These are phyloP conservation scores for Eucalyptus leucophloia DNA, from an alignment of 345 rosid species.

Conservation along the genomic window DNA sequence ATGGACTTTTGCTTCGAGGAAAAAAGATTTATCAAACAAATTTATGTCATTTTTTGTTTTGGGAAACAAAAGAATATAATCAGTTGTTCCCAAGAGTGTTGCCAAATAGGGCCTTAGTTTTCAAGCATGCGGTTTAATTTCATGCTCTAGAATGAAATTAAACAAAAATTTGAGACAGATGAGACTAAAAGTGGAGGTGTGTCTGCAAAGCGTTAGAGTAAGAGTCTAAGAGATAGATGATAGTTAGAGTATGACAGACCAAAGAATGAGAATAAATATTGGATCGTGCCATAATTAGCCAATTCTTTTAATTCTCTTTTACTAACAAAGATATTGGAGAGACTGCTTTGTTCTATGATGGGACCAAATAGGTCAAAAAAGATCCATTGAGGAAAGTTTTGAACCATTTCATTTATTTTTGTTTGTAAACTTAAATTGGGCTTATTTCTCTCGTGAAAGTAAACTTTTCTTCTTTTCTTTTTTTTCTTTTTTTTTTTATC, in stretches of 20 bases:
- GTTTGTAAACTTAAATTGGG: not conserved
- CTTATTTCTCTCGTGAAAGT: not conserved
- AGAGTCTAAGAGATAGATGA: too few relatives aligned
- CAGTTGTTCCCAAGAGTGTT: too few relatives aligned
- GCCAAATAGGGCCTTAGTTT: too few relatives aligned
- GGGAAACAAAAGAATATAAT: too few relatives aligned
- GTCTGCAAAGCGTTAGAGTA: too few relatives aligned
- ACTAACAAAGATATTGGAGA: not conserved
- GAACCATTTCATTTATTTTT: not conserved
- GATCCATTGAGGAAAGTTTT: not conserved
- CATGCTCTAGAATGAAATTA: not conserved
- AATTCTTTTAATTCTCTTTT: not conserved
- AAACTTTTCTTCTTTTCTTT: not conserved
- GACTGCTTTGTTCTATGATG: not conserved
- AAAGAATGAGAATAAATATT: too few relatives aligned
- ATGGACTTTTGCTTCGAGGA: too few relatives aligned
- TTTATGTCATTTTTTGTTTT: too few relatives aligned
- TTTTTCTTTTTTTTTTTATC: too few relatives aligned
- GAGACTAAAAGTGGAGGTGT: not conserved
- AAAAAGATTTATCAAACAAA: too few relatives aligned
- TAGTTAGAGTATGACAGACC: not conserved
- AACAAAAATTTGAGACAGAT: not conserved
- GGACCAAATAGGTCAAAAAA: not conserved
- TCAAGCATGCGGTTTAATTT: too few relatives aligned
- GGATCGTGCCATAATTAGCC: not conserved